Percentiles rank a stretch among this genome's conserved stretches.
These are phyloP conservation scores for Tricholoma furcatifolium DNA, from an alignment of 768 basidiomycete genomes.

Conservation along the genomic window DNA sequence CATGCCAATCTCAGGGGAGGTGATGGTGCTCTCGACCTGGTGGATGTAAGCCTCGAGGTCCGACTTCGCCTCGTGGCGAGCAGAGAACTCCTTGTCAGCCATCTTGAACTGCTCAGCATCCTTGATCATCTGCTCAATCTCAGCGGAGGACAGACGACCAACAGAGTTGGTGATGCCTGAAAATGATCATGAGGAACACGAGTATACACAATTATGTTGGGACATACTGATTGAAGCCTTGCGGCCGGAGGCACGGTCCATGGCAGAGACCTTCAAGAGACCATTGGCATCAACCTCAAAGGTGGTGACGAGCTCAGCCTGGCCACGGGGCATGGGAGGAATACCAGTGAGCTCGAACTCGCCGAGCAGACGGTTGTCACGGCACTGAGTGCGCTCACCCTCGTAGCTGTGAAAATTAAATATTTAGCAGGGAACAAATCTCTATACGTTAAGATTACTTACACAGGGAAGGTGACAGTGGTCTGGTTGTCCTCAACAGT, in stretches of 20 bases:
- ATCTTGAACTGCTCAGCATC: constrained; percentile 97
- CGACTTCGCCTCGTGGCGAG: constrained; percentile 96
- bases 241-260: constrained; percentile 98
- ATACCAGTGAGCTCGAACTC: constrained; percentile 99
- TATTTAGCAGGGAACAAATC: constrained; percentile 6
- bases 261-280: constrained; percentile 97
- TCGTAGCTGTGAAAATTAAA: constrained; percentile 75
- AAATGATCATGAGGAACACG: constrained; percentile 11
- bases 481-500: constrained; percentile 99
- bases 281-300: constrained; percentile 99
- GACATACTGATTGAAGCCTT: constrained; percentile 94
- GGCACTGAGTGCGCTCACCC: constrained; percentile 99
- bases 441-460: constrained; percentile 25
- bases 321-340: constrained; percentile 98
- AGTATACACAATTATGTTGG: not conserved
- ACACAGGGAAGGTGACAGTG: constrained; percentile 99
- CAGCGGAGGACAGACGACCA: constrained; percentile 93
- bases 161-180: constrained; percentile 97
- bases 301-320: constrained; percentile 98
- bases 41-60: constrained; percentile 98
- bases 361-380: constrained; percentile 97
- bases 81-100: constrained; percentile 97
- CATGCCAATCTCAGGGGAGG: constrained; percentile 94
- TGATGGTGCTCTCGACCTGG: constrained; percentile 95
- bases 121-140: constrained; percentile 99